Evolutionary conservation across 2,329 filamentous ascomycete species (phyloP).

Genomic region (Colletotrichum spinosum): DNA sequence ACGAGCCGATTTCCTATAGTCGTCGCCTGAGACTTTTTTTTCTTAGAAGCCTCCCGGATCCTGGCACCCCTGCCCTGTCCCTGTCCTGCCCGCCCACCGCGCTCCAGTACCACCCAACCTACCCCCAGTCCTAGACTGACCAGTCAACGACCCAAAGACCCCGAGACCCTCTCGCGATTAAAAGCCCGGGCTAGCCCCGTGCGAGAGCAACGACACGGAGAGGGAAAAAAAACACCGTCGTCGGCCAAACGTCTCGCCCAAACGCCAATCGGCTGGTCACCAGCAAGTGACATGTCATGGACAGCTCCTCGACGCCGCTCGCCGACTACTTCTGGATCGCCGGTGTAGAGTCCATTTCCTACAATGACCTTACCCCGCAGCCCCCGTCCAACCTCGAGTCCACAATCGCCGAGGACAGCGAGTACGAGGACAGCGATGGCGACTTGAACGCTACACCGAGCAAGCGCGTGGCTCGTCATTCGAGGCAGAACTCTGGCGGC

Average conservation of each 20-base stretch:
- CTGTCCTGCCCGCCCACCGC: conserved; percentile 35
- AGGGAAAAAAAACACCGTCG: conserved; percentile 33
- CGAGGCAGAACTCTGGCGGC: conserved; percentile 70
- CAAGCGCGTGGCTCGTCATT: conserved; percentile 64
- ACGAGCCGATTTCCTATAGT: conserved; percentile 36
- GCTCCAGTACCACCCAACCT: conserved; percentile 28
- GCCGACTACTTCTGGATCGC: conserved; percentile 84
- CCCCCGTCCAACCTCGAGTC: conserved; percentile 60
- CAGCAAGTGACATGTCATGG: conserved; percentile 63
- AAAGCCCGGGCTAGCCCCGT: conserved; percentile 36
- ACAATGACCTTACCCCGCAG: conserved; percentile 63
- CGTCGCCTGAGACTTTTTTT: conserved; percentile 34
- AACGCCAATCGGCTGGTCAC: conserved; percentile 36
- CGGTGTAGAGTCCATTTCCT: conserved; percentile 75
- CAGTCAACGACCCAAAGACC: conserved; percentile 35
- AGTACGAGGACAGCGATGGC: conserved; percentile 59
- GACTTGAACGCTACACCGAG: conserved; percentile 43
- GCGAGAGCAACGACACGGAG: conserved; percentile 29
- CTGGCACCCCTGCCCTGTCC: conserved; percentile 36
- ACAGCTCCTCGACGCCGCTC: conserved; percentile 71
- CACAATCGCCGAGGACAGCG: conserved; percentile 73
- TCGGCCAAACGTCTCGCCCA: conserved; percentile 32
- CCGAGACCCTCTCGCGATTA: conserved; percentile 37
- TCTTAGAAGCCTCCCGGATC: conserved; percentile 35
- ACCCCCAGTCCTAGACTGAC: conserved; percentile 29